Evolutionary conservation across 2,329 filamentous ascomycete species (phyloP).

Genomic region (Ophiostoma australiae): DNA sequence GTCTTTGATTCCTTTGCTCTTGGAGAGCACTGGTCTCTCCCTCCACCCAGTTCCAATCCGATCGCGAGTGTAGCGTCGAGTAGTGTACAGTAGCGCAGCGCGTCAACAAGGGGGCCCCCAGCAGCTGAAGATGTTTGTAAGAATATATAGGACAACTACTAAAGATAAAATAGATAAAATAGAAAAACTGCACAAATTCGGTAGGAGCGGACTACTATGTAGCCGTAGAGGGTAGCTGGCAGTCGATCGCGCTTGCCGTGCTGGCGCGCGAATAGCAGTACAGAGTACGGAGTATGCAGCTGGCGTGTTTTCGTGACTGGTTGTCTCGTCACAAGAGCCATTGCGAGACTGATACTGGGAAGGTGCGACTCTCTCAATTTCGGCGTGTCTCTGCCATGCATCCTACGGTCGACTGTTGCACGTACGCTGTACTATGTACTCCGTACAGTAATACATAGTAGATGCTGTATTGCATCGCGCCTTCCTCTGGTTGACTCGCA

Average conservation of each 20-base stretch:
- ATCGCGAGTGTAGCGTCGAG: neutral
- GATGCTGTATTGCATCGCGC: slow-evolving; percentile 4
- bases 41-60: neutral
- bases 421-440: no score
- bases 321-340: neutral
- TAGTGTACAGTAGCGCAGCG: slow-evolving; percentile 10
- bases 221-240: no score
- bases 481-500: neutral
- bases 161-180: neutral
- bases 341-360: neutral
- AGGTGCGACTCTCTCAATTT: slow-evolving; percentile 15
- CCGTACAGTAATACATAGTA: no score
- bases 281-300: neutral
- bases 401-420: neutral
- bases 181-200: neutral
- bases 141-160: neutral
- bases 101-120: neutral
- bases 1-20: neutral
- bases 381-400: slow-evolving; percentile 9
- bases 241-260: slow-evolving; percentile 12
- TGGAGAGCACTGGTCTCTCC: neutral
- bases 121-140: slow-evolving; percentile 1
- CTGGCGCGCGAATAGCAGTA: neutral
- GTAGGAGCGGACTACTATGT: neutral
- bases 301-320: neutral